Percentiles rank a stretch among this genome's conserved stretches.
Evolutionary conservation across 306 rosid species (phyloP).

Genomic region (Benincasa hispida): DNA sequence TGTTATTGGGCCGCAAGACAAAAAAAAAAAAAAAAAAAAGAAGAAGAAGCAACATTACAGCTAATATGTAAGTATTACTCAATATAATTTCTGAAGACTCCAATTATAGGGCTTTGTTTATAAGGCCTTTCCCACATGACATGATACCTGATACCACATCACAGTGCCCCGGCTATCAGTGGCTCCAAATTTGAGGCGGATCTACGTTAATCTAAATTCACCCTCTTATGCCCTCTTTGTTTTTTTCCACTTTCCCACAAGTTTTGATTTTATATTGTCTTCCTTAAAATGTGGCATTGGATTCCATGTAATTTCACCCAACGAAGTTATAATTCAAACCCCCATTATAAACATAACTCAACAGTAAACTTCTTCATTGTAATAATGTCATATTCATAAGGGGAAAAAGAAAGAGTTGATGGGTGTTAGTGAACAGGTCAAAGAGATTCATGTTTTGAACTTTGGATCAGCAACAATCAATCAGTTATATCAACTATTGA

Average conservation of each 20-base stretch:
- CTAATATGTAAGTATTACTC: no score
- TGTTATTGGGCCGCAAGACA: no score
- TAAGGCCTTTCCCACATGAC: not conserved
- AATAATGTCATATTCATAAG: no score
- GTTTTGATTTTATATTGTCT: no score
- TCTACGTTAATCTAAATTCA: not conserved
- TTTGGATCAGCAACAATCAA: not conserved
- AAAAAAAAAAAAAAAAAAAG: no score
- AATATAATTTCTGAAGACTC: no score
- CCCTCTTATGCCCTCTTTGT: not conserved
- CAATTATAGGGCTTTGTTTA: no score
- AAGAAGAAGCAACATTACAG: no score
- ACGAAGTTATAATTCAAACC: no score
- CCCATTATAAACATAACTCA: no score
- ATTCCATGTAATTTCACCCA: not conserved
- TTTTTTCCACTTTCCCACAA: not conserved
- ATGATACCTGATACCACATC: not conserved
- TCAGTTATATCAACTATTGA: not conserved
- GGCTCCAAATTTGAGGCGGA: slow-evolving; percentile 7
- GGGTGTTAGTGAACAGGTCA: not conserved
- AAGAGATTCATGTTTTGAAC: not conserved
- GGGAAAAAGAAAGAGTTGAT: not conserved
- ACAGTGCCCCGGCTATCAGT: not conserved
- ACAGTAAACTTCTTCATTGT: no score
- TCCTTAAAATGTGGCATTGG: not conserved